Percentiles rank a stretch among this genome's conserved stretches.
These are phyloP conservation scores for Luffa acutangula DNA, from an alignment of 306 rosid genomes.

Conservation along the genomic window DNA sequence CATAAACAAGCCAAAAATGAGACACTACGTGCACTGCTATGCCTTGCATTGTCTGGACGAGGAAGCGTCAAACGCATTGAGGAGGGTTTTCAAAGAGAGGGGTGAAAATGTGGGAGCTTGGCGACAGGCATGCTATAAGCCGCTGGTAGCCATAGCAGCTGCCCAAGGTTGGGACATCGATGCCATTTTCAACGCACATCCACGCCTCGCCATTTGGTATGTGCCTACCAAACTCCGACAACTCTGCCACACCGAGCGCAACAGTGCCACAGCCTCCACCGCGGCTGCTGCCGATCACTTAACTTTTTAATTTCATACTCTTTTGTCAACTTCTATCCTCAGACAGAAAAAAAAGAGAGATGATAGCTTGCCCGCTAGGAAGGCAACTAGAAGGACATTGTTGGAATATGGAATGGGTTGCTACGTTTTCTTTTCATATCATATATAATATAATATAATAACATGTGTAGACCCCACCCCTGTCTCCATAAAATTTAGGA, in stretches of 20 bases:
- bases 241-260: constrained; percentile 79
- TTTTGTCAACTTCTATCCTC: neutral
- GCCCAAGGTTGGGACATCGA: constrained; percentile 91
- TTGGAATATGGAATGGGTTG: no score
- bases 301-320: constrained; percentile 16
- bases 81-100: constrained; percentile 58
- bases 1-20: constrained; percentile 95
- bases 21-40: constrained; percentile 96
- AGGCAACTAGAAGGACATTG: neutral
- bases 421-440: no score
- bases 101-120: constrained; percentile 88
- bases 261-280: constrained; percentile 44
- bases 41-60: constrained; percentile 84
- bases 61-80: constrained; percentile 53
- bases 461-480: no score
- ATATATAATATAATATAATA: no score
- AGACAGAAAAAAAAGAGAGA: no score
- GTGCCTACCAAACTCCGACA: constrained; percentile 94
- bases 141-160: constrained; percentile 65
- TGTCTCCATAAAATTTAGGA: no score
- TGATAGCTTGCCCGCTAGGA: no score
- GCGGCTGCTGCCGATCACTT: constrained; percentile 33
- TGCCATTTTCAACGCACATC: constrained; percentile 76
- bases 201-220: constrained; percentile 75
- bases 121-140: constrained; percentile 84